Percentiles rank a stretch among this genome's conserved stretches.
These are phyloP conservation scores for Cercospora beticola DNA, from an alignment of 2,329 filamentous ascomycete genomes.

Conservation along the genomic window DNA sequence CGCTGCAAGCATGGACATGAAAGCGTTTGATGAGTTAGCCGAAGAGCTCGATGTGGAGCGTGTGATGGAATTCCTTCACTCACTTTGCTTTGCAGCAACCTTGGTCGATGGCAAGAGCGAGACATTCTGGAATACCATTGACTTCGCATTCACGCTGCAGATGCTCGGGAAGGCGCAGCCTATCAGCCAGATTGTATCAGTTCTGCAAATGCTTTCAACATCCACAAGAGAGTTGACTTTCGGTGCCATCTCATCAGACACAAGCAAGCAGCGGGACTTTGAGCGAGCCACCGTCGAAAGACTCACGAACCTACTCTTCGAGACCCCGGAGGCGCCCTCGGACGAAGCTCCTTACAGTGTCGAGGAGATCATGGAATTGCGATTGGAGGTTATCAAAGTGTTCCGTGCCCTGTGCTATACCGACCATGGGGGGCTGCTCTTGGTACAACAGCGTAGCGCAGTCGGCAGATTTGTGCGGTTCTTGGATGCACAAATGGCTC, in stretches of 20 bases:
- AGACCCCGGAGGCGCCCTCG: conserved; percentile 49
- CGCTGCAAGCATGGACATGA: conserved; percentile 25
- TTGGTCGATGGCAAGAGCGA: conserved; percentile 42
- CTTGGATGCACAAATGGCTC: conserved; percentile 69
- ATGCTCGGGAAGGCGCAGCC: conserved; percentile 68
- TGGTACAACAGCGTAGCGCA: conserved; percentile 67
- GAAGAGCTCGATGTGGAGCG: conserved; percentile 63
- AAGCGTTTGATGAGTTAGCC: conserved; percentile 46
- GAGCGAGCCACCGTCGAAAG: conserved; percentile 58
- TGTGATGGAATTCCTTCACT: conserved; percentile 66
- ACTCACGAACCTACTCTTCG: conserved; percentile 62
- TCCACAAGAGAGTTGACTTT: conserved; percentile 64
- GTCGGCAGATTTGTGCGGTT: conserved; percentile 74
- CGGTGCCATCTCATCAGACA: conserved; percentile 61
- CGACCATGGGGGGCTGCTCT: conserved; percentile 61
- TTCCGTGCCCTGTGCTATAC: conserved; percentile 61
- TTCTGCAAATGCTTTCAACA: conserved; percentile 65
- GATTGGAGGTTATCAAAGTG: conserved; percentile 47
- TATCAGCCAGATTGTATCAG: conserved; percentile 60
- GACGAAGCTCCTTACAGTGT: conserved; percentile 44
- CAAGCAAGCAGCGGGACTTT: conserved; percentile 36
- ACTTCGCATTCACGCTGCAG: conserved; percentile 65
- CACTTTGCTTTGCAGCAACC: conserved; percentile 57
- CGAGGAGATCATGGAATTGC: conserved; percentile 47
- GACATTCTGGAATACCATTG: conserved; percentile 67